Conservation (phyloP, 305 asterid species). For the Fraxinus velutina region DNA sequence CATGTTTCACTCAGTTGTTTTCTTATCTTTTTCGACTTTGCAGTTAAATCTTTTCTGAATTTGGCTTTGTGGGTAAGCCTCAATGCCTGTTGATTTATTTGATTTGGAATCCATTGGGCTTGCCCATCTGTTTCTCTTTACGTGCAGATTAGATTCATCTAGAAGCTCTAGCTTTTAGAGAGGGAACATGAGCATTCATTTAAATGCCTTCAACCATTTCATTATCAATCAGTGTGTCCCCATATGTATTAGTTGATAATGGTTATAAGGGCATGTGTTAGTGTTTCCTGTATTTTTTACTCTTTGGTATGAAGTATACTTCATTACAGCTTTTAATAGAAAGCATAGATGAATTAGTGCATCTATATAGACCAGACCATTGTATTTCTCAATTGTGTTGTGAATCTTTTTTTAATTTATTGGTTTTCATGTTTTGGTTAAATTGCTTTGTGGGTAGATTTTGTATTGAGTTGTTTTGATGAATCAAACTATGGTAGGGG, state of each 20-base stretch:
- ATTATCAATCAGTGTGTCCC: not conserved
- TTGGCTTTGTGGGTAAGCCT: not conserved
- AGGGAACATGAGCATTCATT: not conserved
- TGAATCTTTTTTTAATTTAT: not conserved
- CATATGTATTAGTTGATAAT: not conserved
- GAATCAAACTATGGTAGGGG: not conserved
- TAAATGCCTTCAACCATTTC: not conserved
- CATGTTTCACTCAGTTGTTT: not conserved
- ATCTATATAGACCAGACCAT: not conserved
- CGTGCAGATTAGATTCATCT: not conserved
- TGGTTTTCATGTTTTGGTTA: not conserved
- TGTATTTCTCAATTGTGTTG: not conserved
- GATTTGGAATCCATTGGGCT: not conserved
- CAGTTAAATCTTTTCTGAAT: not conserved
- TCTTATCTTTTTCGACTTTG: not conserved
- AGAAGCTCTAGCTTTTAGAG: not conserved
- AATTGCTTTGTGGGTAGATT: not conserved
- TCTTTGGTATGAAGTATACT: not conserved
- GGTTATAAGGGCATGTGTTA: not conserved
- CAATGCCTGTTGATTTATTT: not conserved
- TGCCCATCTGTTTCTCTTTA: not conserved
- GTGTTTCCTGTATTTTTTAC: not conserved
- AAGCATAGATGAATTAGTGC: not conserved
- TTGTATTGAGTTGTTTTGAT: not conserved
- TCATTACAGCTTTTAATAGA: not conserved